Base-by-base conservation (phyloP, 208 protist species). In the Crithidia sp. region DNA sequence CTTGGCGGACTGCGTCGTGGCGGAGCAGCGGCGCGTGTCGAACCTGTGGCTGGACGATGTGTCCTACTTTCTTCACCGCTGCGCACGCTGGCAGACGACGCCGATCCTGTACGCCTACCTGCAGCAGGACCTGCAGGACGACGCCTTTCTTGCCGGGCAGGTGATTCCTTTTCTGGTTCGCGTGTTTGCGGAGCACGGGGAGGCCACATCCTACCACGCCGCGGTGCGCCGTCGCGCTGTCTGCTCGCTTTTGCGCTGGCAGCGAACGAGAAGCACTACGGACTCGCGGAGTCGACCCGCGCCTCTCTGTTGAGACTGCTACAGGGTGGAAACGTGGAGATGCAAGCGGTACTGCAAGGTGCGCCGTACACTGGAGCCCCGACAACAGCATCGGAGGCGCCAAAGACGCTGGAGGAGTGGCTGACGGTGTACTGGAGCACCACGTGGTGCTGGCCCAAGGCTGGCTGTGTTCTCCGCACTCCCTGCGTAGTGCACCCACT, bases 41-140 rank as follows among this genome's bases (percentile, higher is more conserved):
- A 74, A 92, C 40, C 71, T 96, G 4, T 98, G 90, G 83, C 70
- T 98, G 7, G 95, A 98, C 54, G 93, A 98, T 74, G 71, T 96
- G 2, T 92, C 90, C 5, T 98, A 96, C 74, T 96, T 97, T 79
- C 67, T 95, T 2, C 74, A 95, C 49, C 88, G 88, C 54, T 91
- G 84, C 71, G 49, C 81, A 39, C 82, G 80, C 8, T 96, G 91
- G 92, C 75, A 68, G 54, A 85, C 76, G 19, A 82, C 76, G 40
- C 91, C 94, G 28, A 87, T 95, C 75, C 81, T 96, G 16, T 97
- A 97, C 79, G 74, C 91, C 61, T 93, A 92, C 74, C 44, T 97
- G 41, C 87, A 92, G 52, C 72, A 88, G 5, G 86, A 96, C 41
- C 71, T 97, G 49, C 93, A 95, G 55, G 85, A 96, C 76, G 88